These are phyloP conservation scores for Tetracentron sinense DNA, from an alignment of 164 flowering plant genomes.

Conservation along the genomic window DNA sequence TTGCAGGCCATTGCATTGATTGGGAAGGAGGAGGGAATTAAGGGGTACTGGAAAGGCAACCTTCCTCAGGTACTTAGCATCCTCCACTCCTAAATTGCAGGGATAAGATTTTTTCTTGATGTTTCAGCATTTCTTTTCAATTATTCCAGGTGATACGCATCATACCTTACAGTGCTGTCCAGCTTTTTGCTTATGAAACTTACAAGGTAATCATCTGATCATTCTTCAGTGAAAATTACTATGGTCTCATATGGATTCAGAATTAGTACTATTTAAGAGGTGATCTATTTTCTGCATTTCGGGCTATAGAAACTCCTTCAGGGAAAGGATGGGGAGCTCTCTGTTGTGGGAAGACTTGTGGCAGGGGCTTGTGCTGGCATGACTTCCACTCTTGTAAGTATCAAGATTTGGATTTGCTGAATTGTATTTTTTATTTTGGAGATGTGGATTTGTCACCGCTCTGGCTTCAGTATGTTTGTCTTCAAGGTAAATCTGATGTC, in stretches of 20 bases:
- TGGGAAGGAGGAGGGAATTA: slow-evolving; percentile 85
- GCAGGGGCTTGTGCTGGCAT: slow-evolving; percentile 99
- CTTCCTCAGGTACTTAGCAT: slow-evolving; percentile 77
- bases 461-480: not conserved
- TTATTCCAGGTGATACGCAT: slow-evolving; percentile 67
- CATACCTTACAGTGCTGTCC: slow-evolving; percentile 91
- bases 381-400: slow-evolving; percentile 94
- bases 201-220: slow-evolving; percentile 53
- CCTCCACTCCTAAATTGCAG: not conserved
- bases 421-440: not conserved
- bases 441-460: not conserved
- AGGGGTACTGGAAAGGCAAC: slow-evolving; percentile 98
- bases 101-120: not conserved
- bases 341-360: slow-evolving; percentile 85
- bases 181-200: slow-evolving; percentile 84
- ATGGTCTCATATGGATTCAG: not conserved
- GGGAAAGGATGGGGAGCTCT: slow-evolving; percentile 74
- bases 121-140: not conserved
- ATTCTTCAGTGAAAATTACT: not conserved
- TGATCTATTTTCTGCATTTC: slow-evolving; percentile 7
- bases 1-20: slow-evolving; percentile 67
- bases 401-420: not conserved
- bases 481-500: not conserved
- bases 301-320: slow-evolving; percentile 62
- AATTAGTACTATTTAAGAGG: slow-evolving; percentile 1